These are phyloP conservation scores for Skeletonema menzelii DNA, from an alignment of 108 stramenopile species.

Conservation along the genomic window DNA sequence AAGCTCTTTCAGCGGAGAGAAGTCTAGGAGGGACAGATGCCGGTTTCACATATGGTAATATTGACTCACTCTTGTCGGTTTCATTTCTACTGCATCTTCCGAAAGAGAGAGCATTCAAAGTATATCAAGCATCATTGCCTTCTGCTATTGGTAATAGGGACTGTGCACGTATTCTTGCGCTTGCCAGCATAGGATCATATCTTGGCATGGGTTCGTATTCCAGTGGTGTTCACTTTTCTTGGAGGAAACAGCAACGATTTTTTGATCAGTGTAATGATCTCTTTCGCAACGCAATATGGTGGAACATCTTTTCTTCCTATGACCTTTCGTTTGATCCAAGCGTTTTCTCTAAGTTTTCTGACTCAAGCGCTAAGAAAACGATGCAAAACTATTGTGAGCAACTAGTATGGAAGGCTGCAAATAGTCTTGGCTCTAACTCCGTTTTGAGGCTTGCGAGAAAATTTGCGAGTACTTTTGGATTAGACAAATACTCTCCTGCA, in stretches of 20 bases:
- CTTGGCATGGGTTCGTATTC: constrained; percentile 44
- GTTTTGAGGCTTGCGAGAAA: constrained; percentile 34
- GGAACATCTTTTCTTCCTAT: constrained; percentile 56
- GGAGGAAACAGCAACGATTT: constrained; percentile 72
- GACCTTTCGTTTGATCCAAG: constrained; percentile 67
- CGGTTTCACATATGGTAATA: constrained; percentile 69
- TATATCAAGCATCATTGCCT: constrained; percentile 74
- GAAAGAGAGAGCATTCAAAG: constrained; percentile 74
- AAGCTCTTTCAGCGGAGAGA: constrained; percentile 59
- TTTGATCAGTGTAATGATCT: constrained; percentile 69
- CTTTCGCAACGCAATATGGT: constrained; percentile 67
- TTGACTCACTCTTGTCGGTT: constrained; percentile 71
- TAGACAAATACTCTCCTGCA: constrained; percentile 32
- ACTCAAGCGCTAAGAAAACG: constrained; percentile 34
- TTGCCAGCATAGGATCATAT: constrained; percentile 70
- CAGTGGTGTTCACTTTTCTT: constrained; percentile 39
- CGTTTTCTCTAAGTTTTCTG: constrained; percentile 38
- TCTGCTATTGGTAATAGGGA: constrained; percentile 78
- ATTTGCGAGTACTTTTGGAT: constrained; percentile 21
- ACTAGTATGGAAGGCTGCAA: constrained; percentile 37
- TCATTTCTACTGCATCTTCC: constrained; percentile 66
- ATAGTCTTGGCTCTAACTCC: constrained; percentile 4
- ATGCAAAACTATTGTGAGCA: constrained; percentile 36
- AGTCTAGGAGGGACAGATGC: constrained; percentile 73
- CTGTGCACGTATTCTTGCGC: constrained; percentile 57